Base-by-base conservation (phyloP, 192 early-diverging fungal species). In the Mortierella antarctica region DNA sequence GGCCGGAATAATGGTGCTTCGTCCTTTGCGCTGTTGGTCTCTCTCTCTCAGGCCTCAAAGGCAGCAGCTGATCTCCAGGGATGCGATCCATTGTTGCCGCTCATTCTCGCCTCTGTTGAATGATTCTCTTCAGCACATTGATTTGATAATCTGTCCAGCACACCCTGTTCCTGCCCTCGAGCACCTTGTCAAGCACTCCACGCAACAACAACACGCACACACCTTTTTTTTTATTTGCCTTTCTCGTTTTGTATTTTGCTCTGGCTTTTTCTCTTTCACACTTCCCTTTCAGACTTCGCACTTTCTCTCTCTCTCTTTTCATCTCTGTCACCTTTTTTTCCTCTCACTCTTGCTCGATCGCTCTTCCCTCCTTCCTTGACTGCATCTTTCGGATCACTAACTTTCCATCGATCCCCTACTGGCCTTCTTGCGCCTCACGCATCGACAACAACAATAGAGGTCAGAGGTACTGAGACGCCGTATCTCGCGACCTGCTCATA, bases 61-160 rank as follows among this genome's bases (percentile, higher is more conserved):
- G 31, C 31, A 31, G 31, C 31, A 31, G 31, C 31, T 31, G 31
- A 31, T 31, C 31, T 31, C 31, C 31, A 31, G 31, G 31, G 31
- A 31, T 31, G 31, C 31, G 31, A 31, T 31, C 31, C 31, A 31
- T 31, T 31, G 31, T 31, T 31, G 1, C 31, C 31, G 31, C 31
- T 31, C 31, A 31, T 31, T 31, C 31, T 31, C 31, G 31, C 31
- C 31, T 31, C 31, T 31, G n/a, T n/a, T n/a, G 31, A 31, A 2
- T 31, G 31, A 31, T 31, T 31, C n/a, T 45, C 39, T 40, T 18
- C 8, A 23, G 15, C 3, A 47, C 42, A n/a, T 54, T 64, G 62
- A 49, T 64, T 64, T 44, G 62, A 64, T 64, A 64, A 64, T 64
- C 62, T 62, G 13, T 5, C 45, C 46, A 42, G 15, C 59, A 8